phyloP scores from a whole-genome alignment of 1,139 yeast genomes.

The Taphrina sp. region DNA sequence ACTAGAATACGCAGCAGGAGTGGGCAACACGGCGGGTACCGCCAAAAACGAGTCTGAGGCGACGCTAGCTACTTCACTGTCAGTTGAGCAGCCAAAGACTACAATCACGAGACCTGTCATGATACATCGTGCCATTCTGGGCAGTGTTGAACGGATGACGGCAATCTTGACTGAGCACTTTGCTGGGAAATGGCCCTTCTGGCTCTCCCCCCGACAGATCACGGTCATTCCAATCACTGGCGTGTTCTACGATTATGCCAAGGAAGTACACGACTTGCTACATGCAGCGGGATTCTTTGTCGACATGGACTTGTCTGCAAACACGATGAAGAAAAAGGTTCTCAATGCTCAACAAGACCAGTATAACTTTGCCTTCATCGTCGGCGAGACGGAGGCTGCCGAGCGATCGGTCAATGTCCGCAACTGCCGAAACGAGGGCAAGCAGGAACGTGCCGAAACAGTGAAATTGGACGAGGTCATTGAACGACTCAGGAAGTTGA shows the following conservation, averaged over 20 bases:
- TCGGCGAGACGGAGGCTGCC: constrained; percentile 82
- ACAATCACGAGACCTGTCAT: constrained; percentile 66
- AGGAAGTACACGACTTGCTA: constrained; percentile 53
- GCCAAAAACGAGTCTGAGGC: constrained; percentile 14
- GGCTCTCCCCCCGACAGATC: constrained; percentile 96
- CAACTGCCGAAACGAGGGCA: constrained; percentile 56
- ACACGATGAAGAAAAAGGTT: constrained; percentile 77
- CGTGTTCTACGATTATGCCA: constrained; percentile 57
- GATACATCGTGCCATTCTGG: constrained; percentile 94
- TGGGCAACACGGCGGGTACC: constrained; percentile 38
- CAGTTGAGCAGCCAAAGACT: constrained; percentile 35
- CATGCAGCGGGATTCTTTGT: constrained; percentile 61
- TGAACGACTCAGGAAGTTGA: constrained; percentile 40
- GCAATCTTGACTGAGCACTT: constrained; percentile 89
- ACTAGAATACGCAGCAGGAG: constrained; percentile 59
- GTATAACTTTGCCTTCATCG: constrained; percentile 72
- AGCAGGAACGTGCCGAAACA: constrained; percentile 38
- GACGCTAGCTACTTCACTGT: neutral
- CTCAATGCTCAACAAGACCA: constrained; percentile 76
- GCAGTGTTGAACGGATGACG: constrained; percentile 87
- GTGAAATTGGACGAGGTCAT: constrained; percentile 41
- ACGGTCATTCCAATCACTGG: constrained; percentile 76
- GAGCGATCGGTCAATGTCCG: constrained; percentile 65
- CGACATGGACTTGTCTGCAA: constrained; percentile 66
- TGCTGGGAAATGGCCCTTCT: constrained; percentile 96